Conservation (phyloP, 371 early-diverging fungal species). For the Saksenaea vasiformis region DNA sequence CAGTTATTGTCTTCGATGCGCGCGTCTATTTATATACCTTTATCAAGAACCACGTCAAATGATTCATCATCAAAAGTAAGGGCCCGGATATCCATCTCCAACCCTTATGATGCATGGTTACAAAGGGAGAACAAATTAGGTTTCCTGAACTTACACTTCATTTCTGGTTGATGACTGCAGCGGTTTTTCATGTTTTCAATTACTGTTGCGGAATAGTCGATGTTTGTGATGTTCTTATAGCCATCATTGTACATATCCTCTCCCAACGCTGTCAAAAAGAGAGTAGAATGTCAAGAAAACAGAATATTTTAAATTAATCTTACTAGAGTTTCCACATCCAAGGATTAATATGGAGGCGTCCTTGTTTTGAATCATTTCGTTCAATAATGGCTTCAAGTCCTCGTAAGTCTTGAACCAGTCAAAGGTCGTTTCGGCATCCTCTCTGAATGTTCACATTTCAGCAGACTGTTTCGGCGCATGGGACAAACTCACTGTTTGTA, state of each 20-base stretch:
- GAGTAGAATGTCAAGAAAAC: not conserved
- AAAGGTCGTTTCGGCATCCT: conserved; percentile 60
- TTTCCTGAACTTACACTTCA: conserved; percentile 53
- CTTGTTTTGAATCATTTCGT: conserved; percentile 56
- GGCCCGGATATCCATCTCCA: conserved; percentile 80
- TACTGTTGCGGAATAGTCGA: conserved; percentile 80
- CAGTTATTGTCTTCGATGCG: not conserved
- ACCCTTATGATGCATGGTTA: conserved; percentile 45
- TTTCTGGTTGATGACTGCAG: conserved; percentile 58
- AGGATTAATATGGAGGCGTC: conserved; percentile 70
- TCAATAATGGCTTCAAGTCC: conserved; percentile 67
- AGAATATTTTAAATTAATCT: conserved; percentile 5
- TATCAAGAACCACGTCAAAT: conserved; percentile 84
- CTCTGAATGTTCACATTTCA: conserved; percentile 34
- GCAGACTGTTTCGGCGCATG: not conserved
- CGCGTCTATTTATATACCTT: conserved; percentile 52
- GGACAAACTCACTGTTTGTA: conserved; percentile 33
- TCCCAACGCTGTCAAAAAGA: conserved; percentile 56
- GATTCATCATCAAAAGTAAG: conserved; percentile 57
- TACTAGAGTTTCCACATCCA: conserved; percentile 81
- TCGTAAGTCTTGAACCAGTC: conserved; percentile 89
- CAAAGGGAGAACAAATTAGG: not conserved
- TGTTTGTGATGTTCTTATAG: conserved; percentile 74
- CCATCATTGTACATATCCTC: conserved; percentile 84
- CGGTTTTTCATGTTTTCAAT: conserved; percentile 78